Base-by-base conservation (phyloP, 2,329 filamentous ascomycete genomes). In the Pseudocercospora musae region DNA sequence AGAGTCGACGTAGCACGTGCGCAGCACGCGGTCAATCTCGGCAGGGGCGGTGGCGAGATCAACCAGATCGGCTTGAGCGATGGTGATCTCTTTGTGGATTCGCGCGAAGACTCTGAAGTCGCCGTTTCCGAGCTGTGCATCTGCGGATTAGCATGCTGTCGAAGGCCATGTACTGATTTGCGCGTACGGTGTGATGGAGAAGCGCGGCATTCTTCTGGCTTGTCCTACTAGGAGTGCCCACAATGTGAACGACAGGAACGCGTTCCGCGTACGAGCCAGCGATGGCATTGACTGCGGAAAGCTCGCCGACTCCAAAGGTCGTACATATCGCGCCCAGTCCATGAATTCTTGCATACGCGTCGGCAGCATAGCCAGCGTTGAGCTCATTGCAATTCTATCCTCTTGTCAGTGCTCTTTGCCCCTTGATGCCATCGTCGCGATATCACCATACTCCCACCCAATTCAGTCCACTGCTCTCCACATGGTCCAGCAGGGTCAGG, bases 21-120 rank as follows among this genome's bases (percentile, higher is more conserved):
- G 84, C 27, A 96, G 82, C 3, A 89, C 86, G 70, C 90, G 83
- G 74, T 96, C 92, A 69, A 96, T 93, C 71, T 92, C 85, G 13
- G 81, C 79, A 9, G 91, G 87, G 46, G 90, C 89, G 67, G 90
- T 88, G n/a, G 62, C 82, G 77, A 1, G 85, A 66, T 90, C 84
- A 72, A 86, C 88, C 60, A 96, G 82, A 70, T 88, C 87, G 58
- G 89, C 87, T 42, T 90, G 82, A 21, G 86, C 85, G 73, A 87
- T 89, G 0, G 90, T 90, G 69, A 96, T 86, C 56, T 86, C 77
- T 52, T 83, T 80, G 74, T 83, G 90, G 89, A 96, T 96, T 72
- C 90, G 85, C 68, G 87, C 83, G 75, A 96, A 96, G 59, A 92
- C 90, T 64, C 89, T 87, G 77, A 90, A 96, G 78, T 96, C 89